These are phyloP conservation scores for Cercophora newfieldiana DNA, from an alignment of 495 filamentous ascomycete species.

Conservation along the genomic window DNA sequence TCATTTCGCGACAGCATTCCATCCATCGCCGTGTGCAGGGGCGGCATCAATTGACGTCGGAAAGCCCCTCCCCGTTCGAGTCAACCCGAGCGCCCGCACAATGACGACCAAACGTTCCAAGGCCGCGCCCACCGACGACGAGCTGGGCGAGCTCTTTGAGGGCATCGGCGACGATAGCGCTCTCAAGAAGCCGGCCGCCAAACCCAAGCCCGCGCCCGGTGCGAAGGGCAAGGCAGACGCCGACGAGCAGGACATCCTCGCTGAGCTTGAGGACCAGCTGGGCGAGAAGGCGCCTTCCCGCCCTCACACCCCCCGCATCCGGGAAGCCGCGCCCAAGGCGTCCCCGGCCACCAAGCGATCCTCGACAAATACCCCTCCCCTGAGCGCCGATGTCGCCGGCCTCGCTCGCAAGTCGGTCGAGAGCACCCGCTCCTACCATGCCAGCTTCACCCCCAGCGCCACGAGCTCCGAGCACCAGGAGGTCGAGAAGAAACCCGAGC, in stretches of 20 bases:
- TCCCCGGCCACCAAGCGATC: conserved; percentile 61
- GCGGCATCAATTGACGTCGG: conserved; percentile 3
- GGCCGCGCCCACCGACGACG: conserved; percentile 66
- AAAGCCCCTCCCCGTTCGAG: not conserved
- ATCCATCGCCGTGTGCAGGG: conserved; percentile 4
- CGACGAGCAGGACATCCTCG: conserved; percentile 69
- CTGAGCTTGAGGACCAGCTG: conserved; percentile 78
- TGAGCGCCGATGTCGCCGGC: conserved; percentile 41
- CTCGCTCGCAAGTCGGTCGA: conserved; percentile 69
- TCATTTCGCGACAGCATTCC: not conserved
- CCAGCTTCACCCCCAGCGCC: conserved; percentile 56
- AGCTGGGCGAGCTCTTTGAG: conserved; percentile 81
- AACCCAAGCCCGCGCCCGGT: conserved; percentile 42
- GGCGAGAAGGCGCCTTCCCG: conserved; percentile 66
- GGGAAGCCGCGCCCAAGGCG: conserved; percentile 54
- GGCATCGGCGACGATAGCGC: conserved; percentile 58
- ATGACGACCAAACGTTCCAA: conserved; percentile 48
- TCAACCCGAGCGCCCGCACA: conserved; percentile 14
- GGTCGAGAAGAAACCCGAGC: conserved; percentile 48
- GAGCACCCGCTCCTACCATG: conserved; percentile 65
- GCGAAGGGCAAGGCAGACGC: conserved; percentile 49
- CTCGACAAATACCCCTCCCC: conserved; percentile 56
- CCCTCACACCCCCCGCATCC: conserved; percentile 79
- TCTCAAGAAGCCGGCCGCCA: conserved; percentile 46
- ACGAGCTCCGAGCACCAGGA: conserved; percentile 53